Evolutionary conservation across 2,329 filamentous ascomycete species (phyloP).

Genomic region (Colletotrichum gigasporum): DNA sequence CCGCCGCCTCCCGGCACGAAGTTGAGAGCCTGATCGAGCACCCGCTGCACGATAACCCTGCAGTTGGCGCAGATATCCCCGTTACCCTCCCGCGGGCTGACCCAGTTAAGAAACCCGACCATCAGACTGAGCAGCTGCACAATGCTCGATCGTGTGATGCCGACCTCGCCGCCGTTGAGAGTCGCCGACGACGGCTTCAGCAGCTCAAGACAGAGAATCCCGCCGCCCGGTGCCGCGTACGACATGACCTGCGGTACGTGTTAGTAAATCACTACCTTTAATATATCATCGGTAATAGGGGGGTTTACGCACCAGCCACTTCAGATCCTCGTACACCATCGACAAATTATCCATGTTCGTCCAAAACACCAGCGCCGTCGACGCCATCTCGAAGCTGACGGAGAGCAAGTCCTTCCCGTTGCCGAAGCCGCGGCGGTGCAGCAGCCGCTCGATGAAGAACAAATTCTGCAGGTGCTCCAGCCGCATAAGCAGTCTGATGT

Average conservation of each 20-base stretch:
- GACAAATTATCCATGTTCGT: conserved; percentile 57
- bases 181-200: conserved; percentile 42
- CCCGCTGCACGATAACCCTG: conserved; percentile 57
- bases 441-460: conserved; percentile 66
- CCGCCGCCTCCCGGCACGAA: conserved; percentile 36
- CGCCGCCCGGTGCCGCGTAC: conserved; percentile 58
- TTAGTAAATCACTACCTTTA: background rate
- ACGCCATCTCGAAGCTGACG: conserved; percentile 58
- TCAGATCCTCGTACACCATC: conserved; percentile 52
- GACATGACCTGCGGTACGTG: conserved; percentile 55
- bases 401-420: conserved; percentile 52
- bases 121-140: conserved; percentile 63
- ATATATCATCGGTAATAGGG: too few species aligned
- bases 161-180: conserved; percentile 38
- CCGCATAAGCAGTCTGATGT: conserved; percentile 55
- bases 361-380: conserved; percentile 56
- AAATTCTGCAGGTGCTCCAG: conserved; percentile 64
- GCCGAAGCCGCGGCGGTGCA: conserved; percentile 54
- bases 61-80: conserved; percentile 55
- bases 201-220: conserved; percentile 60
- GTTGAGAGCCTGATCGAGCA: conserved; percentile 60
- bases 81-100: conserved; percentile 56
- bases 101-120: conserved; percentile 61
- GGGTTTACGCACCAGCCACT: conserved; percentile 56
- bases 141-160: conserved; percentile 56